Percentiles rank a stretch among this genome's conserved stretches.
phyloP scores from a whole-genome alignment of 2,329 filamentous ascomycete genomes.

The Hymenoscyphus repandus region DNA sequence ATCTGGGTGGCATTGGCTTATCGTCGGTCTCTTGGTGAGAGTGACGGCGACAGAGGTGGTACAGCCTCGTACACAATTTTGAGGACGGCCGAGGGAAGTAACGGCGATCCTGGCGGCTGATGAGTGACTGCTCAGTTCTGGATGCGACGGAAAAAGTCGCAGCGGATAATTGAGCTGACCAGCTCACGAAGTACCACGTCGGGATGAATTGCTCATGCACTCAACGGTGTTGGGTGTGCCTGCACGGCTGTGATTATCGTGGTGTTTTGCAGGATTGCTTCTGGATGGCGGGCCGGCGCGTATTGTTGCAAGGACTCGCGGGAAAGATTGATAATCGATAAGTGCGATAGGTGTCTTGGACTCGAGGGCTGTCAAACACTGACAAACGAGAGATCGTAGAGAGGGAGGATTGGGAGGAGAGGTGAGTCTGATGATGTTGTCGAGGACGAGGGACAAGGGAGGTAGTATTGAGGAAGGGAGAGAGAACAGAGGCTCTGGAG shows the following conservation, averaged over 20 bases:
- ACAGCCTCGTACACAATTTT: constrained; percentile 15
- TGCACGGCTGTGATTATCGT: not conserved
- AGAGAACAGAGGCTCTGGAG: too few relatives aligned
- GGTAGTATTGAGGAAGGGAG: too few relatives aligned
- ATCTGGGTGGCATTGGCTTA: constrained; percentile 25
- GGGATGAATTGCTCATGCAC: constrained; percentile 1
- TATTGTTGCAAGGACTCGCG: not conserved
- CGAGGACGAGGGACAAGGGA: too few relatives aligned
- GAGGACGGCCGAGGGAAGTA: constrained; percentile 1
- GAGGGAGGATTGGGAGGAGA: not conserved
- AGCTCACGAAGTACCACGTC: constrained; percentile 5
- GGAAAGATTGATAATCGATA: constrained; percentile 6
- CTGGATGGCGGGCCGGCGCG: constrained; percentile 3
- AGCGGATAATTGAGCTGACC: constrained; percentile 6
- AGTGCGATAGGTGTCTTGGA: not conserved
- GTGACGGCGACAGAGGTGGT: not conserved
- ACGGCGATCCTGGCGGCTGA: constrained; percentile 7
- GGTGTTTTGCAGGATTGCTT: constrained; percentile 1
- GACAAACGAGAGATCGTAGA: not conserved
- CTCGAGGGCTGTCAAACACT: not conserved
- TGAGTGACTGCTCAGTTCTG: not conserved
- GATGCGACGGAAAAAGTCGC: constrained; percentile 5
- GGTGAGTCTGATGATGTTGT: too few relatives aligned
- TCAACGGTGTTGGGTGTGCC: not conserved
- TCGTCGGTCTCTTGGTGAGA: not conserved